These are phyloP conservation scores for Tagetes patula DNA, from an alignment of 129 eudicot species.

Conservation along the genomic window DNA sequence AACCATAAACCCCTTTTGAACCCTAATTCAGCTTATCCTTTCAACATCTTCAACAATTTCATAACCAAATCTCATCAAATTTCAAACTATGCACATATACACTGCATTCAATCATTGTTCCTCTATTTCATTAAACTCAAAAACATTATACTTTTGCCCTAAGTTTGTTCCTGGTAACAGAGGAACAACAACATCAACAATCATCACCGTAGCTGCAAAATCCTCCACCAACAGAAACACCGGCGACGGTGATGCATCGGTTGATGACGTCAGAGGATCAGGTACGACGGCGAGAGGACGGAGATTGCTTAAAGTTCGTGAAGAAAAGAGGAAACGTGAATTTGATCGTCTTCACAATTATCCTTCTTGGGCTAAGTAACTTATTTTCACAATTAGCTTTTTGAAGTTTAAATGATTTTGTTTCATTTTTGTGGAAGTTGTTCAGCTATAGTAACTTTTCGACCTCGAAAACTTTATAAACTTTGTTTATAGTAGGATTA, in stretches of 20 bases:
- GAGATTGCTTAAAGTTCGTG: constrained; percentile 72
- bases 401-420: too few species aligned
- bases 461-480: too few species aligned
- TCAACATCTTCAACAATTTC: not conserved
- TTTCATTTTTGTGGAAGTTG: not conserved
- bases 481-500: too few species aligned
- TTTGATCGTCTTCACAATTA: constrained; percentile 64
- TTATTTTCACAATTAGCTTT: not conserved
- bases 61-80: not conserved
- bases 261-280: constrained; percentile 58
- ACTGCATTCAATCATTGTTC: constrained; percentile 27
- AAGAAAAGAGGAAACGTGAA: constrained; percentile 84
- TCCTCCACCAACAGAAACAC: constrained; percentile 4
- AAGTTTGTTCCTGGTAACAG: constrained; percentile 21
- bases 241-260: not conserved
- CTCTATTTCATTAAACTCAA: constrained; percentile 24
- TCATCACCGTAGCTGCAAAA: constrained; percentile 25
- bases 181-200: constrained; percentile 27
- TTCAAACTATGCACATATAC: constrained; percentile 30
- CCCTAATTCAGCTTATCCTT: constrained; percentile 34
- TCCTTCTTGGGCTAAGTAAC: constrained; percentile 94
- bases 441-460: too few species aligned
- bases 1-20: constrained; percentile 32
- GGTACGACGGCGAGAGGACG: constrained; percentile 93
- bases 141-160: constrained; percentile 19